A percentile compares a stretch with the other conserved stretches of the same genome.
These are phyloP conservation scores for Santalum album DNA, from an alignment of 164 flowering plant species.

Conservation along the genomic window DNA sequence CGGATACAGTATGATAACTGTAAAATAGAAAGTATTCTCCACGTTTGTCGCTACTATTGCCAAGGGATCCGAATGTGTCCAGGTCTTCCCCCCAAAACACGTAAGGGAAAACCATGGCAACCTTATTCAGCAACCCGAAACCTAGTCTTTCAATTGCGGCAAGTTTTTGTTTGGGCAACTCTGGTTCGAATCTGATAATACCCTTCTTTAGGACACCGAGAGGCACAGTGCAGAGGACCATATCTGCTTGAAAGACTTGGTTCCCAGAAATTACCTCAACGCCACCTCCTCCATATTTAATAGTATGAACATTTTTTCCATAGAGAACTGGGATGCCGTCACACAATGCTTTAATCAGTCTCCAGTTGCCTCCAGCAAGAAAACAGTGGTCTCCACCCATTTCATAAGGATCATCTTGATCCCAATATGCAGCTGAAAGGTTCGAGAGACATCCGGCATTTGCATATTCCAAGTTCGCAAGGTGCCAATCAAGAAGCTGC, in stretches of 20 bases:
- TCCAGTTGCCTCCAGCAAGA: constrained; percentile 86
- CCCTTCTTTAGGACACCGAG: constrained; percentile 80
- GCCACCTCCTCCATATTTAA: constrained; percentile 63
- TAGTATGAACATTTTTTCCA: constrained; percentile 56
- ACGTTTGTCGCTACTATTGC: constrained; percentile 34
- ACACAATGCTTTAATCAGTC: constrained; percentile 65
- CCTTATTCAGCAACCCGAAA: constrained; percentile 88
- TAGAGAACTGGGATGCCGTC: constrained; percentile 71
- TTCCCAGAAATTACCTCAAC: constrained; percentile 68
- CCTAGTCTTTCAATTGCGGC: constrained; percentile 83
- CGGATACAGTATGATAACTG: constrained; percentile 86
- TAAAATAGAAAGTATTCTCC: constrained; percentile 92
- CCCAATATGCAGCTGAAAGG: constrained; percentile 88
- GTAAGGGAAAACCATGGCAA: constrained; percentile 84
- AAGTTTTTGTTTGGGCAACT: constrained; percentile 67
- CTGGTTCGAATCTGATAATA: constrained; percentile 68
- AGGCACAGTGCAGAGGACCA: constrained; percentile 86
- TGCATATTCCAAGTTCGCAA: constrained; percentile 94
- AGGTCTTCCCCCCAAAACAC: constrained; percentile 92
- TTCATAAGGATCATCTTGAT: constrained; percentile 99
- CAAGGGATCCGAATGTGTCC: constrained; percentile 86
- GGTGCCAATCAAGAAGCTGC: constrained; percentile 90
- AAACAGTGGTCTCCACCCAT: constrained; percentile 99
- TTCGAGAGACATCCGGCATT: constrained; percentile 86
- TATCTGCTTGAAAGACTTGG: constrained; percentile 76